Evolutionary conservation across 164 flowering plant genomes (phyloP), one percentile per base, ranked within the genome.

Genomic region (Macadamia tetraphylla): DNA sequence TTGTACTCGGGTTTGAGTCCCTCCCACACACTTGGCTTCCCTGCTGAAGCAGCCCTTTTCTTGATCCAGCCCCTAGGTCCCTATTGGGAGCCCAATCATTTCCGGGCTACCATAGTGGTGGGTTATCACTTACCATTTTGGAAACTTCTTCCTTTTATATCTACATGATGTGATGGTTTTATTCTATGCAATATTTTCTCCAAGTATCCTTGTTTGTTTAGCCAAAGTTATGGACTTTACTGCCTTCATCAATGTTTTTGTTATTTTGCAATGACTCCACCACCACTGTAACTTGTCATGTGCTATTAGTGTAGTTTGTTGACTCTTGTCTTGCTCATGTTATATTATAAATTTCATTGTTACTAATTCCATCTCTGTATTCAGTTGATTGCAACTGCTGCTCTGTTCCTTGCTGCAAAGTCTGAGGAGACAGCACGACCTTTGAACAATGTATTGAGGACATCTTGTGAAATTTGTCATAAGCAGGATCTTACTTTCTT

Each of bases 351-450:
- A 62, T 43, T 67, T 32, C 43, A 17, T 56, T 18, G 29, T 29
- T 1, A 58, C 30, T 70, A 62, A 66, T 60, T 5, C 30, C 65
- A 32, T 14, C 35, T 71, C 48, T 75, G 3, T 65, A 56, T 86
- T 82, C 96, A 94, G 97, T 76, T 91, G 76, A 84, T 94, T 73
- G 95, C 97, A 35, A 89, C 98, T 69, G 95, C 98, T 72, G 84
- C 91, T 69, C 86, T 94, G 62, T 94, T 94, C 74, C 97, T 94
- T 67, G 85, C 96, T 58, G 85, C 96, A 49, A 94, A 94, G 81
- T 88, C 90, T 23, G 99, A 94, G 82, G 99, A 94, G 81, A 85
- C 97, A 44, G 78, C 89, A 7, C 80, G 96, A 48, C 92, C 97
- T 72, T 80, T 94, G 83, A 88, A 89, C 70, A 75, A 81, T 70